phyloP scores from a whole-genome alignment of 2,329 filamentous ascomycete species.

The Colletotrichum sp. region DNA sequence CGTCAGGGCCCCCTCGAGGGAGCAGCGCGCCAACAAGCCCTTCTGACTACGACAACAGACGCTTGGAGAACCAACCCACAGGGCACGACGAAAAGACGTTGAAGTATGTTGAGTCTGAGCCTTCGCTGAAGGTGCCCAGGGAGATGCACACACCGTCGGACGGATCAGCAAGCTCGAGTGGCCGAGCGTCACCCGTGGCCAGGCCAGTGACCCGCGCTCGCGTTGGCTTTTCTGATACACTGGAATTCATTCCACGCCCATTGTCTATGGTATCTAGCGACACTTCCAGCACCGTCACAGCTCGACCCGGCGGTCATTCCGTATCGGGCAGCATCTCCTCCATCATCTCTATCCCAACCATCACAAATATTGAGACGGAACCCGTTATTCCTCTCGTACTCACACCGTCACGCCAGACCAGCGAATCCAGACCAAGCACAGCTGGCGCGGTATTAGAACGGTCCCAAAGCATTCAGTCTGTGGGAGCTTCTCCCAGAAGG shows the following conservation, averaged over 20 bases:
- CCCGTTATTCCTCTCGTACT: slow-evolving; percentile 34
- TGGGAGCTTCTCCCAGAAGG: slow-evolving; percentile 47
- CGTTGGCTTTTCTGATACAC: slow-evolving; percentile 83
- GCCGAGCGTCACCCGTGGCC: slow-evolving; percentile 31
- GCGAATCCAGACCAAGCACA: slow-evolving; percentile 68
- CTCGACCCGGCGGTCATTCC: slow-evolving; percentile 69
- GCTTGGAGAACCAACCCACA: neutral
- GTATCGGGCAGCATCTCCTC: slow-evolving; percentile 83
- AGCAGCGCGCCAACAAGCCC: slow-evolving; percentile 72
- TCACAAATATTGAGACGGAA: slow-evolving; percentile 1
- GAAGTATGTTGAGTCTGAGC: slow-evolving; percentile 20
- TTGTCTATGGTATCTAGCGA: slow-evolving; percentile 85
- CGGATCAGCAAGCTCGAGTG: slow-evolving; percentile 20
- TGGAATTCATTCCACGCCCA: slow-evolving; percentile 84
- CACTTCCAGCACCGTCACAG: slow-evolving; percentile 77
- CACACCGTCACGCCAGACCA: slow-evolving; percentile 44
- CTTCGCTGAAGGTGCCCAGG: slow-evolving; percentile 18
- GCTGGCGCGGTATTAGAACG: slow-evolving; percentile 73
- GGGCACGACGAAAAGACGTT: slow-evolving; percentile 11
- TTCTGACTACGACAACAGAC: slow-evolving; percentile 45
- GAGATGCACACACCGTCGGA: slow-evolving; percentile 12
- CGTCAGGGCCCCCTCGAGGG: slow-evolving; percentile 55
- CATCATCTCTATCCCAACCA: slow-evolving; percentile 65
- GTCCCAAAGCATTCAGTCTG: slow-evolving; percentile 39
- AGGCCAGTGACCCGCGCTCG: slow-evolving; percentile 58